phyloP scores from a whole-genome alignment of 345 rosid genomes.

The Triadica sebifera region DNA sequence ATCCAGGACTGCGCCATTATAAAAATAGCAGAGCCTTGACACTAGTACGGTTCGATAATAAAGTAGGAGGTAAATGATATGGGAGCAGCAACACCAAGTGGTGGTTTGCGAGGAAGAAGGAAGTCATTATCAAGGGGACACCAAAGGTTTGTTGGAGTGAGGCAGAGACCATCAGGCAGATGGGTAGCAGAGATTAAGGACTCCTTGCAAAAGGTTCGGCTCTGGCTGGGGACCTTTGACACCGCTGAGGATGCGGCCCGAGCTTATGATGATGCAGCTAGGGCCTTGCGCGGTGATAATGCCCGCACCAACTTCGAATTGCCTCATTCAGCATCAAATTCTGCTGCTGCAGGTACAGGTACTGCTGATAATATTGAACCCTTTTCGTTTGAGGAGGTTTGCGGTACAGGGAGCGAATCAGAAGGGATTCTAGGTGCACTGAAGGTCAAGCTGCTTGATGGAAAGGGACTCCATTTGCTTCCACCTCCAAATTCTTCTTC shows the following conservation, averaged over 20 bases:
- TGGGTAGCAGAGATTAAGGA: slow-evolving; percentile 67
- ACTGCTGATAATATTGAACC: slow-evolving; percentile 33
- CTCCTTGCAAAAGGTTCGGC: slow-evolving; percentile 49
- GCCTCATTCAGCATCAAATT: slow-evolving; percentile 22
- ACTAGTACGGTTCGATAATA: not conserved
- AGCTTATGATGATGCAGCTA: slow-evolving; percentile 54
- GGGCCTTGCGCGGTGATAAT: slow-evolving; percentile 48
- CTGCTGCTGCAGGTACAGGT: not conserved
- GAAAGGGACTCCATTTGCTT: slow-evolving; percentile 28
- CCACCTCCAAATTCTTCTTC: slow-evolving; percentile 8
- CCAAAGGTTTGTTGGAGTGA: slow-evolving; percentile 48
- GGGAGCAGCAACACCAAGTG: slow-evolving; percentile 22
- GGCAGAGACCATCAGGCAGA: slow-evolving; percentile 57
- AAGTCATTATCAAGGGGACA: slow-evolving; percentile 49
- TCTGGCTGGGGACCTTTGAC: slow-evolving; percentile 61
- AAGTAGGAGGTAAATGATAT: not conserved
- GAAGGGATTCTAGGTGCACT: slow-evolving; percentile 52
- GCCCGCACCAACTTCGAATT: slow-evolving; percentile 50
- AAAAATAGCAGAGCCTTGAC: not conserved
- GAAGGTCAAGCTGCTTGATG: slow-evolving; percentile 47
- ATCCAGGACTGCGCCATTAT: slow-evolving; percentile 7
- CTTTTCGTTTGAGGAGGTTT: slow-evolving; percentile 50
- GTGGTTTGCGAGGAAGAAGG: slow-evolving; percentile 21
- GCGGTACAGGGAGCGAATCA: slow-evolving; percentile 30
- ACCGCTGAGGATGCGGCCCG: slow-evolving; percentile 55